A percentile compares a stretch with the other conserved stretches of the same genome.
Evolutionary conservation across 495 filamentous ascomycete species (phyloP).

Genomic region (Aspergillus coremiiformis): DNA sequence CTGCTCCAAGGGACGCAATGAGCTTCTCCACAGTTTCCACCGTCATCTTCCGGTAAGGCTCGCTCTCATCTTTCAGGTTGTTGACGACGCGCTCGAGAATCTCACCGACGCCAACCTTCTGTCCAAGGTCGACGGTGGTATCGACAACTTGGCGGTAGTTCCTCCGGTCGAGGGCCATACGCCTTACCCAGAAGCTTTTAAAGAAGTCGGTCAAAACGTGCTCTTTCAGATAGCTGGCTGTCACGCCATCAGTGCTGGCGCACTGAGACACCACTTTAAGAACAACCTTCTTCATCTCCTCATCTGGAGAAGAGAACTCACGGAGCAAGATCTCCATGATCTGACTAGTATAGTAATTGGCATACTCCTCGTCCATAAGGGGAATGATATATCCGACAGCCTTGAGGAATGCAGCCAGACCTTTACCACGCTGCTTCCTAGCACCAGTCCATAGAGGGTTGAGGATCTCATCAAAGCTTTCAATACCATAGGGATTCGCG

Average conservation of each 20-base stretch:
- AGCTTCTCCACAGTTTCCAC: constrained; percentile 96
- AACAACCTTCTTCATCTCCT: constrained; percentile 99
- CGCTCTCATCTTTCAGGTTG: constrained; percentile 96
- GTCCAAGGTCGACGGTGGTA: constrained; percentile 93
- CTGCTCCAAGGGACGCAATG: constrained; percentile 83
- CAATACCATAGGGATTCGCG: constrained; percentile 96
- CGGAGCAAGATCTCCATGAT: constrained; percentile 98
- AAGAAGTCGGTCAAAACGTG: constrained; percentile 94
- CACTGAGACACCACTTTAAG: constrained; percentile 98
- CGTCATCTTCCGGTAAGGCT: constrained; percentile 98
- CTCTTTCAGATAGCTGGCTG: constrained; percentile 88
- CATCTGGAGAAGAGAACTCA: constrained; percentile 93
- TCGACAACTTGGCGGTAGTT: constrained; percentile 98
- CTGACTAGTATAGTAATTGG: constrained; percentile 96
- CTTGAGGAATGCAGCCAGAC: constrained; percentile 91
- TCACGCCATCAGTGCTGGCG: constrained; percentile 89
- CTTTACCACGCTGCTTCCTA: constrained; percentile 91
- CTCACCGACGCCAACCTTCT: constrained; percentile 93
- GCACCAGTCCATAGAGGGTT: constrained; percentile 97
- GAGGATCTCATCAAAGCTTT: constrained; percentile 95
- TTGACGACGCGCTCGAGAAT: constrained; percentile 88
- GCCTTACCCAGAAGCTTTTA: constrained; percentile 96
- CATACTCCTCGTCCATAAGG: constrained; percentile 98
- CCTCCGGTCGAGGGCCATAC: constrained; percentile 93
- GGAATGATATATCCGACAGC: constrained; percentile 98